Evolutionary conservation across 208 protist genomes (phyloP).

Genomic region (Herpetomonas tarakana): DNA sequence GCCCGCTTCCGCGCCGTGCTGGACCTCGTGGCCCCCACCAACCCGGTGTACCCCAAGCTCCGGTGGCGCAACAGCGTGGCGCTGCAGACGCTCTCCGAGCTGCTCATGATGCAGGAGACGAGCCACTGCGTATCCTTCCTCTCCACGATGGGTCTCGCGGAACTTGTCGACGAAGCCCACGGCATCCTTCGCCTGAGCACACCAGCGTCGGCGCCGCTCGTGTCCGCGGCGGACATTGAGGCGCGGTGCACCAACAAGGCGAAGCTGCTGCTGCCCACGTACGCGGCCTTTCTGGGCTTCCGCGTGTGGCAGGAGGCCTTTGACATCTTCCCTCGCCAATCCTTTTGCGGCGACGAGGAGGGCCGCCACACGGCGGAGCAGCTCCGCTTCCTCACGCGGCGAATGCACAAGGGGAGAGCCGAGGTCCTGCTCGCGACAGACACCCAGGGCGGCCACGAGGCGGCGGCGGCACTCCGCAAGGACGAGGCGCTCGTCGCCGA

Average conservation of each 20-base stretch:
- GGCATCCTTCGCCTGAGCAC: constrained; percentile 4
- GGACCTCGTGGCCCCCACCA: constrained; percentile 73
- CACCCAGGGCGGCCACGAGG: neutral
- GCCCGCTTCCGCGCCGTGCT: constrained; percentile 73
- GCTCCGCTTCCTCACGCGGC: neutral
- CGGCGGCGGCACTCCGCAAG: neutral
- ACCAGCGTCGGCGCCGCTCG: constrained; percentile 23
- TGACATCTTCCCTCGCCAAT: constrained; percentile 35
- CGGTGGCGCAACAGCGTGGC: constrained; percentile 40
- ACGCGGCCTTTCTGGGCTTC: constrained; percentile 69
- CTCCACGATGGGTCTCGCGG: constrained; percentile 48
- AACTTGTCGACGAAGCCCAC: constrained; percentile 19
- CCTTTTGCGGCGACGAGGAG: constrained; percentile 3
- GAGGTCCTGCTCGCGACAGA: constrained; percentile 31
- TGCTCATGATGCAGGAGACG: constrained; percentile 43
- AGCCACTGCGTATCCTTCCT: constrained; percentile 61
- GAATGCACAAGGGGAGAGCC: constrained; percentile 26
- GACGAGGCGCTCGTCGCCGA: constrained; percentile 4
- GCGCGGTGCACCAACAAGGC: constrained; percentile 41
- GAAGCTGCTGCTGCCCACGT: constrained; percentile 57
- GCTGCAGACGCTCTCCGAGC: constrained; percentile 25
- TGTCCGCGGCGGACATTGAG: constrained; percentile 49
- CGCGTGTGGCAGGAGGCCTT: constrained; percentile 55
- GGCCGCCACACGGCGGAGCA: constrained; percentile 6
- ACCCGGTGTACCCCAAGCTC: constrained; percentile 50